Percentiles rank a stretch among this genome's conserved stretches.
phyloP scores from a whole-genome alignment of 805 yeast genomes.

The Metschnikowia kunwiensis region DNA sequence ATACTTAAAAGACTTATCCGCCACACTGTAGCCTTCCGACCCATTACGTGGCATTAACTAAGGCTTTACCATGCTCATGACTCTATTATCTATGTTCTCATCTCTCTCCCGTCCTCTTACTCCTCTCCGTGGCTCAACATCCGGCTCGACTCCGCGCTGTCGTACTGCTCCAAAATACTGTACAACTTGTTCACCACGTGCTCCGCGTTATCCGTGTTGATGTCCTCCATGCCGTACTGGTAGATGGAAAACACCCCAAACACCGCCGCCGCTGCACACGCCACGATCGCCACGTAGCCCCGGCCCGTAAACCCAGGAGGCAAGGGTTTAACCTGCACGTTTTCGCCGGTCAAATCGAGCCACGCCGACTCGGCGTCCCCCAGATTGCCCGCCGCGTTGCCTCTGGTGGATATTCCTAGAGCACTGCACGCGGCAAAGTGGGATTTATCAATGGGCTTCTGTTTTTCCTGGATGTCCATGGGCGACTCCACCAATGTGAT shows the following conservation, averaged over 20 bases:
- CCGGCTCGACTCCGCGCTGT: conserved; percentile 19
- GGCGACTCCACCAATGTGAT: conserved; percentile 73
- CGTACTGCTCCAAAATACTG: conserved; percentile 26
- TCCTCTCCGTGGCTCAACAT: conserved; percentile 11
- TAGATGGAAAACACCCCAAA: conserved; percentile 60
- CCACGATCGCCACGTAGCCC: conserved; percentile 61
- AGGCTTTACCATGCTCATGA: no score
- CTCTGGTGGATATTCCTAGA: conserved; percentile 45
- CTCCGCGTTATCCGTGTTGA: conserved; percentile 47
- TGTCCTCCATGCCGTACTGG: conserved; percentile 64
- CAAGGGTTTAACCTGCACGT: conserved; percentile 55
- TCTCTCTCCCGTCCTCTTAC: background rate
- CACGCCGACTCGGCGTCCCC: conserved; percentile 50
- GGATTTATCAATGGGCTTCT: conserved; percentile 39
- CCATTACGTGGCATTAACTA: no score
- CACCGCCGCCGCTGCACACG: conserved; percentile 55
- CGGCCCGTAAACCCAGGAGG: conserved; percentile 69
- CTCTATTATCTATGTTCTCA: no score
- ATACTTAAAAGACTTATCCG: no score
- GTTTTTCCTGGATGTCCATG: conserved; percentile 36
- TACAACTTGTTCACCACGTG: conserved; percentile 37
- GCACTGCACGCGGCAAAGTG: conserved; percentile 50
- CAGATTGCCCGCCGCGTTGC: conserved; percentile 65
- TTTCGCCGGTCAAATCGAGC: conserved; percentile 58
- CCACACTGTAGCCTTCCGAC: no score